These are phyloP conservation scores for Didymella glomerata DNA, from an alignment of 2,329 filamentous ascomycete genomes.

Conservation along the genomic window DNA sequence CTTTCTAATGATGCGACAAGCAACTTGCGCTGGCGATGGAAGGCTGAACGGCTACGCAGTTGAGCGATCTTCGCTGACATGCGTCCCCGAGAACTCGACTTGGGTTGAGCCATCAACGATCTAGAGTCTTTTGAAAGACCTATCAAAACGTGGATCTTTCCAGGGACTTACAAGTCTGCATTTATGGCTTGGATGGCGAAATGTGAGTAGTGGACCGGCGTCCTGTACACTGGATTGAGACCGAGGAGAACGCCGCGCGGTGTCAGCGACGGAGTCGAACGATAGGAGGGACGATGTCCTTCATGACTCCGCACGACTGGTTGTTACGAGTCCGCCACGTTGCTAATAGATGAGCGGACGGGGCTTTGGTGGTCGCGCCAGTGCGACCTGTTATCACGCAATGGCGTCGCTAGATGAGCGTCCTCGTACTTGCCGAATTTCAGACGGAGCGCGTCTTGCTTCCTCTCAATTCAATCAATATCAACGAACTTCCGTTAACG, in stretches of 20 bases:
- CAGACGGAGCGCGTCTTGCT: not conserved
- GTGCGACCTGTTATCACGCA: constrained; percentile 18
- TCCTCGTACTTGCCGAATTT: constrained; percentile 1
- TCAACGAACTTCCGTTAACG: too few relatives aligned
- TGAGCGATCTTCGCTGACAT: too few relatives aligned
- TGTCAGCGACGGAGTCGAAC: not conserved
- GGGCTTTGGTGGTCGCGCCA: constrained; percentile 15
- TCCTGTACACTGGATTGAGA: not conserved
- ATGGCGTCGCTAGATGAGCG: constrained; percentile 7
- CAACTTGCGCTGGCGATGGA: too few relatives aligned
- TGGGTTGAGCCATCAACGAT: not conserved
- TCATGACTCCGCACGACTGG: not conserved
- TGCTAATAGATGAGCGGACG: not conserved
- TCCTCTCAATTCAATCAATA: too few relatives aligned
- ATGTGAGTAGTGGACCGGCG: constrained; percentile 5
- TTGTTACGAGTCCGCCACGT: not conserved
- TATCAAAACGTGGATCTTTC: too few relatives aligned
- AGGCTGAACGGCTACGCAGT: too few relatives aligned
- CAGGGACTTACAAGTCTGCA: too few relatives aligned
- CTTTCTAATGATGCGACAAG: too few relatives aligned
- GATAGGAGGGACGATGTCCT: not conserved
- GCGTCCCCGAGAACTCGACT: not conserved
- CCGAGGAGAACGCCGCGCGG: not conserved
- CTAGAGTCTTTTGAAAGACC: too few relatives aligned
- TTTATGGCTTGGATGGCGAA: constrained; percentile 13